Base-by-base conservation (phyloP, 2,329 filamentous ascomycete species). In the Cladosporium sp. region DNA sequence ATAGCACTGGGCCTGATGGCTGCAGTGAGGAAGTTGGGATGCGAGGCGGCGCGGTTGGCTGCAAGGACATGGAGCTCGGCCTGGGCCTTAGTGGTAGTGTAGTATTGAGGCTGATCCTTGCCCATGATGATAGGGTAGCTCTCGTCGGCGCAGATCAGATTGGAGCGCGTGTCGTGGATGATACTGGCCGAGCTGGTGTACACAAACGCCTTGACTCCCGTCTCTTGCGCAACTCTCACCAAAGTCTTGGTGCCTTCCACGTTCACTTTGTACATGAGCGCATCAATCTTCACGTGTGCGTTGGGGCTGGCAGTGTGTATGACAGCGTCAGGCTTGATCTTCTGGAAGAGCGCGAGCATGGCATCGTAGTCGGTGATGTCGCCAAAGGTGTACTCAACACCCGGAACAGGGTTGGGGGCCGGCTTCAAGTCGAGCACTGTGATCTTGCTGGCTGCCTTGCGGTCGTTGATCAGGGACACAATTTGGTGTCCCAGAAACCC, bases 401-500 rank as follows among this genome's bases (percentile, higher is more conserved):
- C 72, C 48, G 67, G 53, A 55, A 69, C 67, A 13, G 69, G 64
- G 56, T 74, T 72, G 48, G 66, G 53, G 38, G 64, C 68, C 22
- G 71, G 69, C 60, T 72, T 68, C 54, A 77, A 66, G 61, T 76
- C 74, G 61, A 79, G 70, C 11, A 76, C 73, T 31, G 72, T 71
- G 57, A 78, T 63, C 52, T 70, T 69, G 37, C 68, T 69, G 58
- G 70, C 67, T 11, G 73, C 72, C 54, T 70, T 66, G 33, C 68
- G 61, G 22, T 66, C 59, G 22, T 70, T 64, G 34, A 79, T 70
- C 50, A 75, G 69, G 46, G 69, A 68, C 49, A 78, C 75, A 53
- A 79, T 76, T 61, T 77, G 74, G 55, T 71, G 66, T 32, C 77
- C 77, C 4, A 79, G 65, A 57, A 79, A 78, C 18, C 77, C 76